Base-by-base conservation (phyloP, 441 rosid genomes). In the Jatropha multifida region DNA sequence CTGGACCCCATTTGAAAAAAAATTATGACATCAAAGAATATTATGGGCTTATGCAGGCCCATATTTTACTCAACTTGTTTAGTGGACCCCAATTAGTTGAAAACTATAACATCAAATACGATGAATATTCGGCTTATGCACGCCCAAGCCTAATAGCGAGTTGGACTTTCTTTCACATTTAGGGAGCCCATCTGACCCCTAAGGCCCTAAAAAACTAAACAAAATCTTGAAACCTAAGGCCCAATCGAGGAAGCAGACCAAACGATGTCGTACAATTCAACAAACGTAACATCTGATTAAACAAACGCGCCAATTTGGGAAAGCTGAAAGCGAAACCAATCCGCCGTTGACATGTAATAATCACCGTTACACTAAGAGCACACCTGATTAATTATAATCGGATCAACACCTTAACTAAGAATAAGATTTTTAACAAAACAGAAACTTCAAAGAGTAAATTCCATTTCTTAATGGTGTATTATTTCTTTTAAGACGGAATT, bases 231-330 rank as follows among this genome's bases (percentile, higher is more conserved):
- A 51, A 15, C 18, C 18, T 13, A 15, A 51, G n/a, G 55, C 55
- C 20, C 41, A 60, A 61, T 13, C 13, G 4, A 10, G 14, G 7
- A 13, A 23, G 17, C 38, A 12, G 17, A 2, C 26, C 37, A 63
- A 63, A 63, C 38, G 9, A 18, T 65, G 48, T 15, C 20, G 20
- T 15, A 5, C 7, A 5, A 0, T 54, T 15, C 20, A 1, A 54
- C 20, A 17, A 15, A 5, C n/a, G 6, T 54, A 52, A 15, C 2
- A 52, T 14, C 61, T 56, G n/a, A 56, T 56, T 48, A 7, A 58
- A 27, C 10, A 14, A 61, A 61, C 42, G 65, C 65, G 65, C 65
- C 65, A 32, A 62, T 62, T 62, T 62, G 65, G 42, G 65, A 15
- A 62, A 32, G 65, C 44, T 62, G 20, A 62, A 14, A 37, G 42